Base-by-base conservation (phyloP, 495 filamentous ascomycete species). In the Clavariopsis aquatica region DNA sequence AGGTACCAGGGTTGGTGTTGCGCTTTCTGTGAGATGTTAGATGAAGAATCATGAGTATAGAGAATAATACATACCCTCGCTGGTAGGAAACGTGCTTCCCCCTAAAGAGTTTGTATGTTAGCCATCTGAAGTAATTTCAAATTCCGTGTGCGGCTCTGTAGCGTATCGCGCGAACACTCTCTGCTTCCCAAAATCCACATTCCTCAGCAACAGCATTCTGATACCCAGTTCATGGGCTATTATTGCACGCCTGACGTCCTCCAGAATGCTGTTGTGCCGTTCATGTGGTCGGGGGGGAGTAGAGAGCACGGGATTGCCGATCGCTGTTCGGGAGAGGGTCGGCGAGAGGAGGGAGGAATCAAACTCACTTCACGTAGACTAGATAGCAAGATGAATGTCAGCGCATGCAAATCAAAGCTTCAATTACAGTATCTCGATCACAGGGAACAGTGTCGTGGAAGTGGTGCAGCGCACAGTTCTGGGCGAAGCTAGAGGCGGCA, bases 331-430 rank as follows among this genome's bases (percentile, higher is more conserved):
- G 31, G 43, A 49, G 23, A 3, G 23, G 17, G n/a, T 22, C 5
- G 24, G 22, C 13, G 38, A 15, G 8, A 15, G 13, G 38, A 29
- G 22, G n/a, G 54, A 60, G 49, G 13, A 6, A 22, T 53, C 23
- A 23, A 60, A 88, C 89, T 90, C 82, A 93, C 91, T 95, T 94
- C 77, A 95, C 92, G 76, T 94, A 96, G 80, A 96, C 89, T 94
- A 80, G 19, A 43, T 38, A 75, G 65, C n/a, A 62, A 22, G 34
- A n/a, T 59, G 28, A 38, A 31, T 55, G 54, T 62, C 60, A 66
- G 58, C 57, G 54, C 34, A 41, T 24, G 12, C 36, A 29, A 7
- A 31, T 20, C 20, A 49, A 29, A 27, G 55, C 20, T 12, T 46
- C 7, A 58, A 47, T 29, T 13, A 19, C 12, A 43, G 10, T 46